Evolutionary conservation across 2,329 filamentous ascomycete species (phyloP), one percentile per base, ranked within the genome.

Genomic region (Alternaria ventricosa): DNA sequence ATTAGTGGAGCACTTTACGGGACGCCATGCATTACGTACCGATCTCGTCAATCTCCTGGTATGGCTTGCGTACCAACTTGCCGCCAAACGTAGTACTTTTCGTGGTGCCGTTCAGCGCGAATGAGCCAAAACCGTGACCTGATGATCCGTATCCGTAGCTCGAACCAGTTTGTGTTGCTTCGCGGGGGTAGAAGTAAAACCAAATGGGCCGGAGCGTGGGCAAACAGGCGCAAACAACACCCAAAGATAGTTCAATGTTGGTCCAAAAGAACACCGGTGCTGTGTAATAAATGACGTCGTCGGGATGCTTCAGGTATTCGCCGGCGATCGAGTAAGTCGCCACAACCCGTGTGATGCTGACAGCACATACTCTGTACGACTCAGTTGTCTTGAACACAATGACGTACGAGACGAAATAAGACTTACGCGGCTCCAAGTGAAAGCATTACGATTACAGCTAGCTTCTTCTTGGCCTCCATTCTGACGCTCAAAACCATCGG

Each of bases 231-330:
- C 66, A 73, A 6, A 74, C 70, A 11, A 75, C 61, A 2, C 67
- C 73, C 2, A 75, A 44, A 4, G 71, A 74, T 7, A 74, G 66
- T 58, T 75, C 72, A 50, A 75, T 74, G 56, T 75, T 74, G 4
- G 68, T 72, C 73, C 73, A 75, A 60, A 75, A 75, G 66, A 74
- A 74, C 0, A 73, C 68, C 0, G 72, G 72, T 10, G 72, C 64
- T 4, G 72, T 75, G 47, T 73, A 74, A 44, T 74, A 73, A 9
- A 71, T 70, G 27, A 68, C 67, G 15, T 73, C 69, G 53, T 71
- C 57, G 18, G 61, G 66, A 43, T 72, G 67, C 15, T 70, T 64
- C 27, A 70, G 43, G 57, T 68, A 72, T 47, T 71, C 70, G 15
- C 64, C 43, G 8, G 69, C 64, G 30, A 72, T 71, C 5, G 68